A percentile compares a stretch with the other conserved stretches of the same genome.
Evolutionary conservation across 2,329 filamentous ascomycete genomes (phyloP).

Genomic region (Thielaviopsis musarum): DNA sequence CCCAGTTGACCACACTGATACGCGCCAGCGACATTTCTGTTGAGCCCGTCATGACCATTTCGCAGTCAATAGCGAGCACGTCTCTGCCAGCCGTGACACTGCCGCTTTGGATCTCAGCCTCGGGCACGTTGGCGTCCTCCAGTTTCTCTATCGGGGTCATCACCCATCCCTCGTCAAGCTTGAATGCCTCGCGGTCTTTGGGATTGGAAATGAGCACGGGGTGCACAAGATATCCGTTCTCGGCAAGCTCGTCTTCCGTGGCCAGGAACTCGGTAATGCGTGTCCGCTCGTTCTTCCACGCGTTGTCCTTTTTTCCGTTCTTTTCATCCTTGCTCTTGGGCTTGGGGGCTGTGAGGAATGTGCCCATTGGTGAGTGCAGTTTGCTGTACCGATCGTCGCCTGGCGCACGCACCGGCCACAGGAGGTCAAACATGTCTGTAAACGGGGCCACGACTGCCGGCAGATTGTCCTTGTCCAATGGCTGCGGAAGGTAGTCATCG

Average conservation of each 20-base stretch:
- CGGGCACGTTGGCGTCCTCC: constrained; percentile 50
- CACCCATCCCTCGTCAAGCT: constrained; percentile 53
- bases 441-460: constrained; percentile 45
- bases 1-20: constrained; percentile 76
- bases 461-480: constrained; percentile 33
- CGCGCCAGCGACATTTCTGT: constrained; percentile 71
- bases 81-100: constrained; percentile 70
- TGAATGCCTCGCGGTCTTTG: constrained; percentile 28
- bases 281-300: constrained; percentile 59
- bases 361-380: constrained; percentile 73
- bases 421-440: constrained; percentile 65
- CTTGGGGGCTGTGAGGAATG: constrained; percentile 58
- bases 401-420: constrained; percentile 80
- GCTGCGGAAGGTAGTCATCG: constrained; percentile 42
- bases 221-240: constrained; percentile 75
- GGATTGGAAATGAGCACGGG: constrained; percentile 53
- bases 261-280: constrained; percentile 68
- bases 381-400: constrained; percentile 68
- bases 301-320: constrained; percentile 37
- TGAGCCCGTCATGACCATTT: constrained; percentile 85
- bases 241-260: constrained; percentile 53
- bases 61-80: constrained; percentile 76
- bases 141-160: constrained; percentile 53
- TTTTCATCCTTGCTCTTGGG: constrained; percentile 42
- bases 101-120: constrained; percentile 57